phyloP scores from a whole-genome alignment of 345 rosid species.

The Boechera retrofracta region DNA sequence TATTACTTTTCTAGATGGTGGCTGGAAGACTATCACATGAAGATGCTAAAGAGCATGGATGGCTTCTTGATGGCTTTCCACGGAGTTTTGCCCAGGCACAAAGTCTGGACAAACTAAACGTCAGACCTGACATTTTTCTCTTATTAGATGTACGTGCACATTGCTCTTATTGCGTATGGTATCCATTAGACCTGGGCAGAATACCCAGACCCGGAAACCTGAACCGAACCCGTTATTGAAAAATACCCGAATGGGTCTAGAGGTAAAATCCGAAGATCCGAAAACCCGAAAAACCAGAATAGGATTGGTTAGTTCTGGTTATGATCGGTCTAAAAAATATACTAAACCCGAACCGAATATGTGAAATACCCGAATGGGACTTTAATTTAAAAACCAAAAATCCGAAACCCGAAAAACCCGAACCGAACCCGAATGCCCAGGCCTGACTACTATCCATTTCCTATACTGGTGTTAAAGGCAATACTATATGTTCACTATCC shows the following conservation, averaged over 20 bases:
- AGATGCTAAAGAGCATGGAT: slow-evolving; percentile 78
- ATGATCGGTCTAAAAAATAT: no score
- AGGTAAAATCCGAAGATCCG: no score
- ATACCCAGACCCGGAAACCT: no score
- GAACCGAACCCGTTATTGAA: no score
- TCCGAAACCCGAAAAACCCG: no score
- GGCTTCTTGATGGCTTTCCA: slow-evolving; percentile 98
- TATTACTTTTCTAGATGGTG: slow-evolving; percentile 62
- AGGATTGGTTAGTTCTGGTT: no score
- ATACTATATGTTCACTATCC: not conserved
- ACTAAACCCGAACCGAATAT: no score
- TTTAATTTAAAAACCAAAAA: no score
- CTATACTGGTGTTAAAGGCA: not conserved
- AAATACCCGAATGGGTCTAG: no score
- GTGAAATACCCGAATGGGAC: no score
- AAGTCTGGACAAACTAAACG: slow-evolving; percentile 69
- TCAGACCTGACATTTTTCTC: slow-evolving; percentile 75
- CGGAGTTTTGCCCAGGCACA: slow-evolving; percentile 77
- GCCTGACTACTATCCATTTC: not conserved
- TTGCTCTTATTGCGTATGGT: slow-evolving; percentile 13
- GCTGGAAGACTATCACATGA: slow-evolving; percentile 59
- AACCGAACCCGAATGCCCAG: no score
- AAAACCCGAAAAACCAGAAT: no score
- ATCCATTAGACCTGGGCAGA: not conserved
- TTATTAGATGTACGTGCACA: slow-evolving; percentile 68